Conservation (phyloP, 306 rosid genomes). For the Sophora flavescens region DNA sequence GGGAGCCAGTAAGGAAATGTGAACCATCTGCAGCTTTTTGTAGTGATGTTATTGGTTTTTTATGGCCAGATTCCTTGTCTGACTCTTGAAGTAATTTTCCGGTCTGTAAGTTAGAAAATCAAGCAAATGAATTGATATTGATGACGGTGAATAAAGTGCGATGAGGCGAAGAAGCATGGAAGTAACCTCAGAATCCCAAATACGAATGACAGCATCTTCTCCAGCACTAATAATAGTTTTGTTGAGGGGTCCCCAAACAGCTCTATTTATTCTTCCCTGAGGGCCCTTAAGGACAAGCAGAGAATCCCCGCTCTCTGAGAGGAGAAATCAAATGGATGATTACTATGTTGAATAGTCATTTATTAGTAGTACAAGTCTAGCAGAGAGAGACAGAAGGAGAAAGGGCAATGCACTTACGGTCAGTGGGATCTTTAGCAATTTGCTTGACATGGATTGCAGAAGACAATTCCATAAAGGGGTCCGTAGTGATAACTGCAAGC, state of each 20-base stretch:
- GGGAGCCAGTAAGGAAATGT: constrained; percentile 87
- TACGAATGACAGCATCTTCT: constrained; percentile 83
- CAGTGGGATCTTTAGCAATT: constrained; percentile 61
- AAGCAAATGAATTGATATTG: neutral
- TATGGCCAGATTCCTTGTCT: constrained; percentile 83
- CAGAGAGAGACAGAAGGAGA: neutral
- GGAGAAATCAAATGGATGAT: neutral
- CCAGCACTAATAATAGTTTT: constrained; percentile 85
- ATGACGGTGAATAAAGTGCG: neutral
- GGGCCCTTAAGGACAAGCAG: constrained; percentile 77
- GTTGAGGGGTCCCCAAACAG: constrained; percentile 94
- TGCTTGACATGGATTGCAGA: constrained; percentile 83
- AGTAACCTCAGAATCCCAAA: constrained; percentile 91
- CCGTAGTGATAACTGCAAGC: constrained; percentile 74
- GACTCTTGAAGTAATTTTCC: constrained; percentile 82
- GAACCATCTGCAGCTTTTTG: constrained; percentile 77
- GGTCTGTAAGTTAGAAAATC: constrained; percentile 55
- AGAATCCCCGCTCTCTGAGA: constrained; percentile 82
- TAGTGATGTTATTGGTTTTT: constrained; percentile 67
- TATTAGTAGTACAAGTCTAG: neutral
- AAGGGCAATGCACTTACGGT: constrained; percentile 54
- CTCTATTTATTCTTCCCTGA: constrained; percentile 92
- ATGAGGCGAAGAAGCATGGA: neutral
- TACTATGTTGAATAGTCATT: too few relatives aligned
- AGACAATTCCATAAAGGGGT: constrained; percentile 76